Base-by-base conservation (phyloP, 345 rosid species). In the Sapria himalayana region DNA sequence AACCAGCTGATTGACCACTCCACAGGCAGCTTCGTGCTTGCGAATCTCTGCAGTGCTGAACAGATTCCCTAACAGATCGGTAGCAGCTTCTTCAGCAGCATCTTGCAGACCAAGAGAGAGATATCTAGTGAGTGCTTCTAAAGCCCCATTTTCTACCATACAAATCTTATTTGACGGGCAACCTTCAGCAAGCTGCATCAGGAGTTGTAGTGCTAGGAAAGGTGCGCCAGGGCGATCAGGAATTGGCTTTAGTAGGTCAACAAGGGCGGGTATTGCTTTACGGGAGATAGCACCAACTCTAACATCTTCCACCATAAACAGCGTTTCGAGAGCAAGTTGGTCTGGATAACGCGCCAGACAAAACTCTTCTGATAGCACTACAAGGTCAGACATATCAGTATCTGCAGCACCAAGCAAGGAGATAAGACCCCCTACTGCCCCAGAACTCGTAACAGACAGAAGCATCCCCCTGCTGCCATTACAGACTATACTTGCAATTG, bases 141-240 rank as follows among this genome's bases (percentile, higher is more conserved):
- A 61, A 52, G 80, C 94, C 35, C 99, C 99, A 25, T 93, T 79
- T 62, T 91, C 99, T 29, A 91, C 92, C 99, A 91, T 91, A 37
- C 76, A 71, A 57, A 68, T 71, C 72, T 75, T 80, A 61, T 91
- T 91, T 19, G 92, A 63, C 15, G 79, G 73, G 54, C 89, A 78
- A 52, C 84, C 99, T 53, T 70, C 80, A 38, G 92, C 92, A 61
- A 91, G 92, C 66, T 74, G 93, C 49, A 72, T 91, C 63, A 91
- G 67, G 65, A 80, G 70, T 33, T 85, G 76, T 32, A 91, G 74
- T 39, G 96, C 72, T 40, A 91, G 85, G 57, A 67, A 70, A 37
- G 99, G 99, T 52, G 99, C 99, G 45, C 95, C 85, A 4, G 99
- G 99, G 25, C 96, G 96, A 63, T 80, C 99, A 33, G 99, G 99